Base-by-base conservation (phyloP, 148 eudicot genomes). In the Amaranthus palmeri region DNA sequence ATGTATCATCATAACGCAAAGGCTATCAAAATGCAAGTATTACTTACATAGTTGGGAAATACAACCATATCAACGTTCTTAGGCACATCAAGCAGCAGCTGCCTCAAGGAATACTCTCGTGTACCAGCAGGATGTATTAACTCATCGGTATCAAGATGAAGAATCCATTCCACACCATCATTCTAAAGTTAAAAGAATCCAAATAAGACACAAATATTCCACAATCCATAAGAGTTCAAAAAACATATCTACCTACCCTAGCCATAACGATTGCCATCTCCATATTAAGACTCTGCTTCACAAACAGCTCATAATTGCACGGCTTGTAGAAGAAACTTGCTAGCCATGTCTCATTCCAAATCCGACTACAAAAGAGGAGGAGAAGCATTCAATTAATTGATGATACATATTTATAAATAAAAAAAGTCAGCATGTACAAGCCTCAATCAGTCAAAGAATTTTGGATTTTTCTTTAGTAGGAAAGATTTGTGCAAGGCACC, bases 201-300 rank as follows among this genome's bases (percentile, higher is more conserved):
- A 73, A 15, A 47, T 74, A 8, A 42, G 67, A 25, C 36, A 25
- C 36, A 44, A 5, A 7, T 8, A 18, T 51, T 43, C 4, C 25
- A 64, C 44, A 70, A 41, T 45, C 10, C 52, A 41, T 57, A 59
- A 70, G 43, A 25, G 40, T 2, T 43, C 55, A 48, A 47, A 47
- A 15, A 67, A 5, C 54, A 10, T 52, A 64, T 12, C 9, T 73
- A 41, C 87, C 53, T 86, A 92, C 97, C 90, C 92, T 85, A 71
- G 97, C 97, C 97, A 86, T 88, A 70, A 84, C 87, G 41, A 92
- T 92, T 44, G 97, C 97, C 96, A 92, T 92, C 79, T 92, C 97
- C 97, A 92, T 92, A 71, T 92, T 92, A 54, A 92, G 86, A 62
- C 96, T 86, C 74, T 92, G 97, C 83, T 92, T 92, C 81, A 92